Evolutionary conservation across 257 asterid species (phyloP).

Genomic region (Voacanga thouarsii): DNA sequence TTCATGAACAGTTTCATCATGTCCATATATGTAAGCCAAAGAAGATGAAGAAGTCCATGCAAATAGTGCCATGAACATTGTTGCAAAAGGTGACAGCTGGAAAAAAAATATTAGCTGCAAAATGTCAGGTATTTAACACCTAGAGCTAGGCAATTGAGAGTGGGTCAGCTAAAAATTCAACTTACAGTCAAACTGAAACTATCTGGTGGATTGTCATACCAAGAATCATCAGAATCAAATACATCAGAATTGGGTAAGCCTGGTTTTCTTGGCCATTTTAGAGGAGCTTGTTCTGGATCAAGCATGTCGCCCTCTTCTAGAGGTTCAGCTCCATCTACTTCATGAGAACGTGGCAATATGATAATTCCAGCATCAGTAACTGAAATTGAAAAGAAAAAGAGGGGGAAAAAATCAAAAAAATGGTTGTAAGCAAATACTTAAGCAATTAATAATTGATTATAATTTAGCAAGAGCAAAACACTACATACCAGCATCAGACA

Average conservation of each 20-base stretch:
- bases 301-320: conserved; percentile 36
- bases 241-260: conserved; percentile 54
- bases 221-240: conserved; percentile 69
- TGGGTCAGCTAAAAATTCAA: conserved; percentile 17
- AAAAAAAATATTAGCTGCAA: conserved; percentile 13
- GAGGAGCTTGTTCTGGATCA: conserved; percentile 41
- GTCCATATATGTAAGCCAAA: conserved; percentile 85
- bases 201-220: conserved; percentile 80
- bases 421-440: conserved; percentile 11
- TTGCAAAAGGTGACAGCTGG: conserved; percentile 87
- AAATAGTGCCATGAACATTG: conserved; percentile 78
- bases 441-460: not conserved
- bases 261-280: conserved; percentile 74
- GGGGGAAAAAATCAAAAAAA: too few species aligned
- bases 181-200: conserved; percentile 70
- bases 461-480: not conserved
- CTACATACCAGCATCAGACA: conserved; percentile 67
- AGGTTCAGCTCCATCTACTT: conserved; percentile 34
- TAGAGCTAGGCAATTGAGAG: not conserved
- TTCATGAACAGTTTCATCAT: conserved; percentile 61
- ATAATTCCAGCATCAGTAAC: conserved; percentile 77
- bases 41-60: conserved; percentile 87
- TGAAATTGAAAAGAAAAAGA: conserved; percentile 27
- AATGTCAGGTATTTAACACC: conserved; percentile 10
- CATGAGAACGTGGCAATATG: conserved; percentile 54